Evolutionary conservation across 345 rosid genomes (phyloP).

Genomic region (Lepidium aucheri): DNA sequence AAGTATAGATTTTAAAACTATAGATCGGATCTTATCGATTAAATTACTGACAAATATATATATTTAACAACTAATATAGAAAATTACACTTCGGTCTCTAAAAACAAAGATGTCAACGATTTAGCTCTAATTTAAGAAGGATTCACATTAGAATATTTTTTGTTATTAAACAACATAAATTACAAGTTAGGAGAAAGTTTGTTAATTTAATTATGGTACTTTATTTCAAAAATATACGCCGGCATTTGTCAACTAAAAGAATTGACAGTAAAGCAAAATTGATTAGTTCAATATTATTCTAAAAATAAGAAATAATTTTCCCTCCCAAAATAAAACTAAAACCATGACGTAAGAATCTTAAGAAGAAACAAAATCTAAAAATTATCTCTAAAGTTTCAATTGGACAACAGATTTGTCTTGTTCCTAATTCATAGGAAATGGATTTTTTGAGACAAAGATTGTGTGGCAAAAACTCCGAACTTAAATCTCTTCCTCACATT

Average conservation of each 20-base stretch:
- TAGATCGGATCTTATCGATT: too few species aligned
- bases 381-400: background rate
- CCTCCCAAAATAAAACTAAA: background rate
- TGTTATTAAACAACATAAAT: background rate
- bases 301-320: background rate
- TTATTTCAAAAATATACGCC: background rate
- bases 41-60: too few species aligned
- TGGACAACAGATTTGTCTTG: slow-evolving; percentile 17
- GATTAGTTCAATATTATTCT: background rate
- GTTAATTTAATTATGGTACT: slow-evolving; percentile 5
- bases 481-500: slow-evolving; percentile 30
- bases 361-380: slow-evolving; percentile 22
- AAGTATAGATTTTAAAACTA: too few species aligned
- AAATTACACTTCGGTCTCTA: background rate
- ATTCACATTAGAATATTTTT: background rate
- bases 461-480: slow-evolving; percentile 20
- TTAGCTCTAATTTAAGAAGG: background rate
- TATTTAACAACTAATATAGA: background rate
- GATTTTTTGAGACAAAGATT: slow-evolving; percentile 14
- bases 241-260: background rate
- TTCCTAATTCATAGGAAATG: slow-evolving; percentile 14
- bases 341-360: slow-evolving; percentile 11
- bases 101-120: background rate
- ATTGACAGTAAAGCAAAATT: slow-evolving; percentile 8
- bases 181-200: background rate